These are phyloP conservation scores for Phytophthora melonis DNA, from an alignment of 352 stramenopile genomes.

Conservation along the genomic window DNA sequence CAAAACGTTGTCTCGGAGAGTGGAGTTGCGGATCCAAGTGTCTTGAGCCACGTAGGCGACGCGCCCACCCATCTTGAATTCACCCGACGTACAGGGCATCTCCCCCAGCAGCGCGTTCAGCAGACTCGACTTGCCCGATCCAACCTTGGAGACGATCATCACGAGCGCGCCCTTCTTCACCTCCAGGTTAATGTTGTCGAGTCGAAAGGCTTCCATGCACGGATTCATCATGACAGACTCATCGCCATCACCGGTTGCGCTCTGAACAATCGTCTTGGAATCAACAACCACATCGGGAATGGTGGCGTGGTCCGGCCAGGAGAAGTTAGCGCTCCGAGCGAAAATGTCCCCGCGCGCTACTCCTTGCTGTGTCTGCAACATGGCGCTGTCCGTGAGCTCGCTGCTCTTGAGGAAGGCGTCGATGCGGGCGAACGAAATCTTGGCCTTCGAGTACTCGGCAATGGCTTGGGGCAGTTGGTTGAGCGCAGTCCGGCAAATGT, in stretches of 20 bases:
- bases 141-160: slow-evolving; percentile 53
- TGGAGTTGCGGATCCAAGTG: slow-evolving; percentile 93
- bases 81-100: slow-evolving; percentile 40
- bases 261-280: too few relatives aligned
- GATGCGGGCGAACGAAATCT: slow-evolving; percentile 20
- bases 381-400: slow-evolving; percentile 6
- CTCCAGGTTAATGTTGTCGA: slow-evolving; percentile 51
- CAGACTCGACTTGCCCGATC: slow-evolving; percentile 61
- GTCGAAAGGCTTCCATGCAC: slow-evolving; percentile 11
- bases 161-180: not conserved
- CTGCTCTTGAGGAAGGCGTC: slow-evolving; percentile 8
- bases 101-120: slow-evolving; percentile 58
- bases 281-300: too few relatives aligned
- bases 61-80: slow-evolving; percentile 31
- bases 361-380: too few relatives aligned
- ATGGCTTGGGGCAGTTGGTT: slow-evolving; percentile 24
- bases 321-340: too few relatives aligned
- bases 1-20: slow-evolving; percentile 92
- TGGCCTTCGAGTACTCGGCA: slow-evolving; percentile 18
- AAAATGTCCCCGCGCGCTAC: not conserved
- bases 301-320: too few relatives aligned
- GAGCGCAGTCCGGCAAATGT: slow-evolving; percentile 17
- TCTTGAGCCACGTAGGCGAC: slow-evolving; percentile 90
- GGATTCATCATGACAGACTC: too few relatives aligned
- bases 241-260: too few relatives aligned